Percentiles rank a stretch among this genome's conserved stretches.
These are phyloP conservation scores for Metschnikowia borealis DNA, from an alignment of 805 yeast species.

Conservation along the genomic window DNA sequence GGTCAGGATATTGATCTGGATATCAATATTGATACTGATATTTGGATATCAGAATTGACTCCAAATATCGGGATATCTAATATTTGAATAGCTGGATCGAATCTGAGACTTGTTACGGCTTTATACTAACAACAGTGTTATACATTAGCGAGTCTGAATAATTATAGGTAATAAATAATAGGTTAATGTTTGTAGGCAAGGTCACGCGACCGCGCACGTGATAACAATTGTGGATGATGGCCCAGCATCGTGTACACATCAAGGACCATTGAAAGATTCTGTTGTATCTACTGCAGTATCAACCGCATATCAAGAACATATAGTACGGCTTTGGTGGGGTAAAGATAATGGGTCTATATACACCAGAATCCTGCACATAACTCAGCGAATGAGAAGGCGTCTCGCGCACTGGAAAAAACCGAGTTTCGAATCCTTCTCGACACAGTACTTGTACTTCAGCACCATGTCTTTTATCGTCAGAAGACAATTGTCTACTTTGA, in stretches of 20 bases:
- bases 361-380: constrained; percentile 5
- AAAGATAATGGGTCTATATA: no score
- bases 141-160: constrained; percentile 35
- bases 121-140: constrained; percentile 35
- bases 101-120: no score
- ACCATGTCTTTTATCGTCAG: constrained; percentile 79
- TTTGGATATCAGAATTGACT: no score
- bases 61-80: no score
- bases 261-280: no score
- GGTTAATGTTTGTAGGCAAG: not conserved
- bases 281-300: no score
- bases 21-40: no score
- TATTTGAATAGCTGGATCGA: no score
- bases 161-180: not conserved
- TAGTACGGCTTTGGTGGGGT: no score
- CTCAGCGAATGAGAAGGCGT: constrained; percentile 22
- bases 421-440: constrained; percentile 6
- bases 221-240: not conserved
- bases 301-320: no score
- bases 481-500: constrained; percentile 92
- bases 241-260: no score
- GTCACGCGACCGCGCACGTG: not conserved
- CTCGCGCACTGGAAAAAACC: constrained; percentile 17
- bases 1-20: no score
- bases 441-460: constrained; percentile 8